Percentiles rank a stretch among this genome's conserved stretches.
Conservation (phyloP, 768 basidiomycete genomes). For the Porphyrellus cyaneotinctus region DNA sequence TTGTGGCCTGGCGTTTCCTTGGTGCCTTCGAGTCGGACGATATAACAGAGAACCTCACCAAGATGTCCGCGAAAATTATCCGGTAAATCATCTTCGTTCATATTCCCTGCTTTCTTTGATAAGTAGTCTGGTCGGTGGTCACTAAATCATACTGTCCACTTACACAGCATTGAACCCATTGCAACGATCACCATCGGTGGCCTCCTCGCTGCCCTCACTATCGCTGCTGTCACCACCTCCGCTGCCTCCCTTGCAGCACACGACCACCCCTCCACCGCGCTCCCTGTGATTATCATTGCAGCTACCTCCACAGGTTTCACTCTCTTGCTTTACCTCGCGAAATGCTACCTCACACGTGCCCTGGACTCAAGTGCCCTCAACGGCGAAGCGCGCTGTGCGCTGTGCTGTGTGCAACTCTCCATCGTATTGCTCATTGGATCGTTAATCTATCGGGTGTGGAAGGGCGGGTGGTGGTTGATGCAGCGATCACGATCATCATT, state of each 20-base stretch:
- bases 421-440: conserved; percentile 40
- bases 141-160: not conserved
- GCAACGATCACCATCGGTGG: conserved; percentile 35
- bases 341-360: conserved; percentile 41
- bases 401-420: conserved; percentile 43
- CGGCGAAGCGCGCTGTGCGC: conserved; percentile 42
- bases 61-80: conserved; percentile 6
- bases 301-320: conserved; percentile 37
- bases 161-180: conserved; percentile 35
- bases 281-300: conserved; percentile 41
- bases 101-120: not conserved
- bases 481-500: conserved; percentile 40
- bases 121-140: no score
- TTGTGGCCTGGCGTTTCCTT: conserved; percentile 45
- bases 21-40: conserved; percentile 32
- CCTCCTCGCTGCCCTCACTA: conserved; percentile 35
- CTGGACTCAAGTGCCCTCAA: conserved; percentile 44
- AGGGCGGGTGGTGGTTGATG: conserved; percentile 47
- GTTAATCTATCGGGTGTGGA: conserved; percentile 38
- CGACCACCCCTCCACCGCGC: conserved; percentile 36
- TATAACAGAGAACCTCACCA: conserved; percentile 5
- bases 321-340: conserved; percentile 41
- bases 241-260: conserved; percentile 34
- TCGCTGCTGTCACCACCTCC: conserved; percentile 37
- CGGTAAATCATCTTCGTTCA: conserved; percentile 7